Conservation (phyloP, 345 rosid genomes). For the Aquilaria yunnanensis region DNA sequence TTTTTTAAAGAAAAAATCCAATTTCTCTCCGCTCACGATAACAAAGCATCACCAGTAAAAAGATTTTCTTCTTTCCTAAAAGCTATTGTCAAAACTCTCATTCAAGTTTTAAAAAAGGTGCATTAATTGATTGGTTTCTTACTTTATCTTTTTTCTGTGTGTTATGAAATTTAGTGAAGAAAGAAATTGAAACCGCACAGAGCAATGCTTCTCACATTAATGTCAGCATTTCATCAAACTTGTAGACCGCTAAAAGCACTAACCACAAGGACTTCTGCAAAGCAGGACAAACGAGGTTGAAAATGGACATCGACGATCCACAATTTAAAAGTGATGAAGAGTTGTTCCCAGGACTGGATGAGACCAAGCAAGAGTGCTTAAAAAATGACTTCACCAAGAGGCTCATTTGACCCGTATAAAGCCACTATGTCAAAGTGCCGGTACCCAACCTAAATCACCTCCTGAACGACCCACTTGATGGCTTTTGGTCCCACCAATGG, state of each 20-base stretch:
- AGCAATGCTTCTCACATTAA: too few relatives aligned
- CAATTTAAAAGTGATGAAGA: slow-evolving; percentile 63
- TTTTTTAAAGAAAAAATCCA: too few relatives aligned
- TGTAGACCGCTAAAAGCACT: neutral
- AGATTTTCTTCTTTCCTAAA: too few relatives aligned
- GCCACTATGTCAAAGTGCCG: slow-evolving; percentile 73
- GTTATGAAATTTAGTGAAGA: too few relatives aligned
- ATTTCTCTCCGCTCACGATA: too few relatives aligned
- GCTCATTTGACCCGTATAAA: slow-evolving; percentile 38
- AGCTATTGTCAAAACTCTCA: too few relatives aligned
- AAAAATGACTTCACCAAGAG: slow-evolving; percentile 44
- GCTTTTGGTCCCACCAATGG: slow-evolving; percentile 16
- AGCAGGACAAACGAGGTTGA: slow-evolving; percentile 43
- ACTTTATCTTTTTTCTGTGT: too few relatives aligned
- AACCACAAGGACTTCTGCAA: slow-evolving; percentile 28
- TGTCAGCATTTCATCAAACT: too few relatives aligned
- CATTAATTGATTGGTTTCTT: too few relatives aligned
- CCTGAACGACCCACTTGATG: slow-evolving; percentile 19
- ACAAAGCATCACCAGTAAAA: too few relatives aligned
- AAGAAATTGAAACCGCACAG: too few relatives aligned
- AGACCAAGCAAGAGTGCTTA: slow-evolving; percentile 40
- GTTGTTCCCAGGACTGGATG: slow-evolving; percentile 34
- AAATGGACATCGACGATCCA: slow-evolving; percentile 44
- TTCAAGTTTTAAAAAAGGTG: too few relatives aligned
- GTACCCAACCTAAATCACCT: slow-evolving; percentile 45